Evolutionary conservation across 129 eudicot species (phyloP).

Genomic region (Helichrysum umbraculigerum): DNA sequence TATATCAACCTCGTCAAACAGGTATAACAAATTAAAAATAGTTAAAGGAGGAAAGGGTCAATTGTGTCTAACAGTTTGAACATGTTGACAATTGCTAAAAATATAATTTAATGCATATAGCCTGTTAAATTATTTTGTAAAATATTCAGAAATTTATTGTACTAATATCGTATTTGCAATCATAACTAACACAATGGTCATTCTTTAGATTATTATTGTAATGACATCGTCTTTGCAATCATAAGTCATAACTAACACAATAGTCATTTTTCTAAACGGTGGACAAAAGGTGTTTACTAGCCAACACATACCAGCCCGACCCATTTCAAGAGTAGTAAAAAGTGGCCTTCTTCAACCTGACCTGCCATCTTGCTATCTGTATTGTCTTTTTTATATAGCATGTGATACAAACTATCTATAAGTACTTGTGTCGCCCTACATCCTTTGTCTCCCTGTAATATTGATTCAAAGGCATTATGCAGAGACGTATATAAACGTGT

Average conservation of each 20-base stretch:
- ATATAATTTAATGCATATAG: no score
- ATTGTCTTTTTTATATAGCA: not conserved
- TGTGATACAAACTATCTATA: not conserved
- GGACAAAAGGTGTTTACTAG: not conserved
- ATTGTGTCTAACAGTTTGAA: not conserved
- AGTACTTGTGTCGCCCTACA: not conserved
- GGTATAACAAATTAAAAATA: not conserved
- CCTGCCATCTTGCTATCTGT: not conserved
- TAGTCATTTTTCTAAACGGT: not conserved
- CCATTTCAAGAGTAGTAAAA: not conserved
- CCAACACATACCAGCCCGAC: not conserved
- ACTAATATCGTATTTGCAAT: no score
- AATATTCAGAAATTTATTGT: no score
- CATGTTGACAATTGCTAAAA: not conserved
- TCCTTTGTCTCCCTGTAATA: not conserved
- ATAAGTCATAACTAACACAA: not conserved
- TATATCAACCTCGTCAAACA: not conserved
- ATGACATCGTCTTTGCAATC: not conserved
- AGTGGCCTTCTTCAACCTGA: not conserved
- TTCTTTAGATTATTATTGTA: no score
- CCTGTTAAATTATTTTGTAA: no score
- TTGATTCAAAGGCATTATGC: slow-evolving; percentile 15
- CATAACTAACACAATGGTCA: no score
- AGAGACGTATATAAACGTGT: slow-evolving; percentile 36
- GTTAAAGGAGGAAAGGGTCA: not conserved